phyloP scores from a whole-genome alignment of 495 filamentous ascomycete genomes.

The Podospora pseudoanserina region DNA sequence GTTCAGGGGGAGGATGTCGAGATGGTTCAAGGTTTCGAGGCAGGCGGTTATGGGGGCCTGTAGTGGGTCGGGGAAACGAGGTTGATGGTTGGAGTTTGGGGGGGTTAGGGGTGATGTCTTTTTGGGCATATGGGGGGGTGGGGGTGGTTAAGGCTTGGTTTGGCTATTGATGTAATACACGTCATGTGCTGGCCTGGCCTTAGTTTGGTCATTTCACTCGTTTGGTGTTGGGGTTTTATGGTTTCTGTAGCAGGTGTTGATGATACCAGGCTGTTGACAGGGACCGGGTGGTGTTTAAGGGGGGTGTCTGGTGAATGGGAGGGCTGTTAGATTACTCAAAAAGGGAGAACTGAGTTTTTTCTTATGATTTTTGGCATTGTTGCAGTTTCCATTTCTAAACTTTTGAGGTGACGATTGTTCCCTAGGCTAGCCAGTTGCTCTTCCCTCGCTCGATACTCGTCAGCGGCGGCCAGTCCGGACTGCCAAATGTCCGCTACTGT shows the following conservation, averaged over 20 bases:
- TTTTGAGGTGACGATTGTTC: too few relatives aligned
- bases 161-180: neutral
- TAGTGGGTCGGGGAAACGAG: conserved; percentile 21
- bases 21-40: conserved; percentile 26
- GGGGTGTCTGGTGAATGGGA: too few relatives aligned
- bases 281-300: too few relatives aligned
- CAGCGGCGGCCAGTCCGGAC: too few relatives aligned
- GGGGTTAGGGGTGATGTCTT: neutral
- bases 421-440: too few relatives aligned
- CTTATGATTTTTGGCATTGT: neutral
- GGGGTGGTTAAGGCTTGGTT: neutral
- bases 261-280: neutral
- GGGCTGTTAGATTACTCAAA: neutral
- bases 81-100: conserved; percentile 1
- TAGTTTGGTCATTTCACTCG: conserved; percentile 8
- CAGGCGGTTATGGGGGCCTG: conserved; percentile 25
- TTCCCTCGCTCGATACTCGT: too few relatives aligned
- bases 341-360: neutral
- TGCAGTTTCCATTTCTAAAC: neutral
- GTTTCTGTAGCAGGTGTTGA: neutral
- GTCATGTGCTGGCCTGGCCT: neutral
- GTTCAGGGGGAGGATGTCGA: conserved; percentile 23
- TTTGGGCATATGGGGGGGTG: neutral
- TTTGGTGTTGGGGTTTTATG: neutral
- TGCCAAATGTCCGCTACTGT: too few relatives aligned